Evolutionary conservation across 495 filamentous ascomycete genomes (phyloP).

Genomic region (Neurospora intermedia): DNA sequence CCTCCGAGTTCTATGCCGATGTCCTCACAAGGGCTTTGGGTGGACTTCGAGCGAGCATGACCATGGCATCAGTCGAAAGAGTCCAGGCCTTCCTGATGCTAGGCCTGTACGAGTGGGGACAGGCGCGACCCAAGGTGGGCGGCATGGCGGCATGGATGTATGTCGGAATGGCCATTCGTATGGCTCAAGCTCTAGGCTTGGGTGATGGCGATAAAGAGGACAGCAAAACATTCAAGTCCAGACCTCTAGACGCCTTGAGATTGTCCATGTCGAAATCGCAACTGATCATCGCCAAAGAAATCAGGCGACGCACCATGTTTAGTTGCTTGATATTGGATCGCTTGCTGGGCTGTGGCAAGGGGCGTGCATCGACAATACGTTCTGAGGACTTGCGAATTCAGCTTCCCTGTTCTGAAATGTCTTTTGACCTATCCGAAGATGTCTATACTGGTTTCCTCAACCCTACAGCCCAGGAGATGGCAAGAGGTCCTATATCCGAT

Average conservation of each 20-base stretch:
- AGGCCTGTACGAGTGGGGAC: slow-evolving; percentile 76
- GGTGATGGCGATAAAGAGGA: slow-evolving; percentile 47
- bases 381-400: slow-evolving; percentile 58
- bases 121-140: slow-evolving; percentile 44
- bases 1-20: slow-evolving; percentile 71
- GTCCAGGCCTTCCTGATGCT: slow-evolving; percentile 76
- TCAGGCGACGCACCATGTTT: slow-evolving; percentile 74
- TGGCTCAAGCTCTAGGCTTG: slow-evolving; percentile 60
- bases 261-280: slow-evolving; percentile 25
- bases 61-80: slow-evolving; percentile 51
- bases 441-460: slow-evolving; percentile 45
- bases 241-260: slow-evolving; percentile 8
- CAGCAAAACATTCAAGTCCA: slow-evolving; percentile 16
- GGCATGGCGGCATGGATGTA: slow-evolving; percentile 70
- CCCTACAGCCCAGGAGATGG: slow-evolving; percentile 13
- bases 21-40: slow-evolving; percentile 57
- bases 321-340: slow-evolving; percentile 78
- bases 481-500: slow-evolving; percentile 35
- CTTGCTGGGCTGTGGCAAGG: slow-evolving; percentile 65
- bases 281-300: slow-evolving; percentile 59
- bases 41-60: slow-evolving; percentile 43
- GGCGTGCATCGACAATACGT: slow-evolving; percentile 57
- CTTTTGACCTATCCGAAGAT: slow-evolving; percentile 60
- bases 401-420: slow-evolving; percentile 54
- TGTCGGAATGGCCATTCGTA: slow-evolving; percentile 64